These are phyloP conservation scores for Coprinopsis strossmayeri DNA, from an alignment of 768 basidiomycete species.

Conservation along the genomic window DNA sequence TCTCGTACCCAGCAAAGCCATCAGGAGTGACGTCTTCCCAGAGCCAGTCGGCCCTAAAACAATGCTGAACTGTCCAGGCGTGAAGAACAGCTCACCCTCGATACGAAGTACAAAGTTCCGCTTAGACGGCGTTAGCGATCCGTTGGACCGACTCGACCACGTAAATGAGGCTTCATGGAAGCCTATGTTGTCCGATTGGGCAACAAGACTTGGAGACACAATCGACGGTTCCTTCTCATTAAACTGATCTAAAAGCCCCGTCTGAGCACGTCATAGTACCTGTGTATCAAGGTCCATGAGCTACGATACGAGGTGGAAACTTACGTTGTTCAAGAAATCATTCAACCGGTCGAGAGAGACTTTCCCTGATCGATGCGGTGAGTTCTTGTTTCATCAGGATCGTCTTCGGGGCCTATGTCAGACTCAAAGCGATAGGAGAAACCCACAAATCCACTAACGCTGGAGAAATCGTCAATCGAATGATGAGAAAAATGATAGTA, in stretches of 20 bases:
- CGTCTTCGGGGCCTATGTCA: no score
- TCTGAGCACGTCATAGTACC: constrained; percentile 20
- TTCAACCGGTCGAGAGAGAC: constrained; percentile 55
- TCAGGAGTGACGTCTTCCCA: constrained; percentile 56
- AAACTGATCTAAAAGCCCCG: constrained; percentile 39
- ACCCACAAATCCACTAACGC: no score
- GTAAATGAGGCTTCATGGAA: constrained; percentile 47
- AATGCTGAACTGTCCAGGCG: constrained; percentile 45
- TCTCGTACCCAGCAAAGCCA: constrained; percentile 43
- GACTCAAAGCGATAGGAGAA: no score
- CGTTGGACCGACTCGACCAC: constrained; percentile 38
- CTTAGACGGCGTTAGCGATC: constrained; percentile 33
- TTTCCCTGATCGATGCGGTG: constrained; percentile 40
- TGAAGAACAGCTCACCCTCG: constrained; percentile 49
- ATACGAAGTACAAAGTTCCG: constrained; percentile 17
- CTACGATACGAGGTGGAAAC: not conserved
- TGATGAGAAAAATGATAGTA: not conserved
- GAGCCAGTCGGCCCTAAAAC: constrained; percentile 55
- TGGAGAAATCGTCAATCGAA: not conserved
- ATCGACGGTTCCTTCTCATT: constrained; percentile 13
- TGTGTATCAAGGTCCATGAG: not conserved
- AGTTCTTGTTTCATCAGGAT: constrained; percentile 31
- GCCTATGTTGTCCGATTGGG: constrained; percentile 30
- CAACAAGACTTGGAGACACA: constrained; percentile 10
- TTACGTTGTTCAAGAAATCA: constrained; percentile 32